Evolutionary conservation across 306 rosid species (phyloP), one percentile per base, ranked within the genome.

Genomic region (Prunus mongolica): DNA sequence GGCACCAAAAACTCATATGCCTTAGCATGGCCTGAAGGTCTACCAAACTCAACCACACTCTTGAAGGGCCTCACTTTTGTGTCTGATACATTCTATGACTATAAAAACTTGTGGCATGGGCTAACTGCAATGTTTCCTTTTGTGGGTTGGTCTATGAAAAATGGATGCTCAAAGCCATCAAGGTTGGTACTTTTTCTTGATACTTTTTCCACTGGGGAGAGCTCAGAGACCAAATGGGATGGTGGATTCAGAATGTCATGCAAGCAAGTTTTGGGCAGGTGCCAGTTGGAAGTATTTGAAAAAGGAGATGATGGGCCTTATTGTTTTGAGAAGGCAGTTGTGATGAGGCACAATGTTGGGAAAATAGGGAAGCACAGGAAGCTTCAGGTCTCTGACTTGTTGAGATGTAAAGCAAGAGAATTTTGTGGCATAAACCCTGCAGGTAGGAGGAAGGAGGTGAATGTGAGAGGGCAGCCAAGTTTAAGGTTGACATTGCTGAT

Each of bases 321-420:
- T 7, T 78, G 86, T 65, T 81, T 84, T 8, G 79, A 81, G 56
- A 75, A 75, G 79, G 88, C 79, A 12, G 65, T 84, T 2, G 83
- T 81, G 52, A 78, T 75, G 86, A 81, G 85, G 68, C 85, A 84
- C 34, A 81, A 78, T 72, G 58, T 27, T 65, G 83, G 85, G 66
- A 20, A 45, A 5, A 81, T 78, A 79, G 76, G 81, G 70, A 80
- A 67, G 76, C 41, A 78, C 67, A 74, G 65, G 81, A 64, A 54
- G 79, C 72, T 52, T 41, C 56, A 28, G 50, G 83, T 72, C 22
- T 78, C 61, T 65, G 81, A 81, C 30, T 54, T 78, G 49, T 65
- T 84, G 79, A 78, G 85, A 72, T 78, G 81, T 27, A 73, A 77
- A 51, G 83, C 83, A 5, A 81, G 85, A 60, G 44, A 30, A 32